These are phyloP conservation scores for Pichia membranifaciens DNA, from an alignment of 805 yeast genomes.

Conservation along the genomic window DNA sequence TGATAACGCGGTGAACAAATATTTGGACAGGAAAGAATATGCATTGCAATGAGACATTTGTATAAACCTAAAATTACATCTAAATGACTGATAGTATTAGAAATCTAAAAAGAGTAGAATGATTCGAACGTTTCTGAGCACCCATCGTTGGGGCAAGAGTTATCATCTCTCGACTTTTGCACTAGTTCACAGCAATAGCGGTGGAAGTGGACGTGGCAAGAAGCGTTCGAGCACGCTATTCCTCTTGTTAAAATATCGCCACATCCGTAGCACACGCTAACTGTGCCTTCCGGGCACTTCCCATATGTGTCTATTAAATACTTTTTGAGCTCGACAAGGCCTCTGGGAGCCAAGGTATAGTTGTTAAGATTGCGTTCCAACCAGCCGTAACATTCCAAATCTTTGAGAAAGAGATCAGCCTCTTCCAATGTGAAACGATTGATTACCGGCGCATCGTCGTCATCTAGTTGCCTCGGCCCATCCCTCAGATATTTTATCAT, in stretches of 20 bases:
- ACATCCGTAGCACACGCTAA: constrained; percentile 46
- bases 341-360: constrained; percentile 35
- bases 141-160: constrained; percentile 29
- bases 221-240: constrained; percentile 30
- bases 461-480: constrained; percentile 3
- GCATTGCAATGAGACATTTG: not conserved
- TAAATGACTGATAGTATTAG: not conserved
- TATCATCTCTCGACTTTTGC: constrained; percentile 27
- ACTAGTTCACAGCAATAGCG: constrained; percentile 40
- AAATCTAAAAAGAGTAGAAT: constrained; percentile 14
- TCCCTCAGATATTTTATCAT: constrained; percentile 10
- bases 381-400: constrained; percentile 50
- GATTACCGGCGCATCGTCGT: constrained; percentile 33
- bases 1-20: constrained; percentile 72
- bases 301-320: constrained; percentile 42
- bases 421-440: constrained; percentile 22
- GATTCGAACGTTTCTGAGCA: constrained; percentile 21
- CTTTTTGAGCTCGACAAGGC: constrained; percentile 42
- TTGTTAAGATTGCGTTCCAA: constrained; percentile 33
- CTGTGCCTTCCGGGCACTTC: constrained; percentile 29
- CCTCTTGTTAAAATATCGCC: constrained; percentile 51
- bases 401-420: constrained; percentile 34
- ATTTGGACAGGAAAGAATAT: constrained; percentile 34
- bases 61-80: not conserved
- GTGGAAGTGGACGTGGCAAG: constrained; percentile 42